These are phyloP conservation scores for Apiosordaria backusii DNA, from an alignment of 495 filamentous ascomycete genomes.

Conservation along the genomic window DNA sequence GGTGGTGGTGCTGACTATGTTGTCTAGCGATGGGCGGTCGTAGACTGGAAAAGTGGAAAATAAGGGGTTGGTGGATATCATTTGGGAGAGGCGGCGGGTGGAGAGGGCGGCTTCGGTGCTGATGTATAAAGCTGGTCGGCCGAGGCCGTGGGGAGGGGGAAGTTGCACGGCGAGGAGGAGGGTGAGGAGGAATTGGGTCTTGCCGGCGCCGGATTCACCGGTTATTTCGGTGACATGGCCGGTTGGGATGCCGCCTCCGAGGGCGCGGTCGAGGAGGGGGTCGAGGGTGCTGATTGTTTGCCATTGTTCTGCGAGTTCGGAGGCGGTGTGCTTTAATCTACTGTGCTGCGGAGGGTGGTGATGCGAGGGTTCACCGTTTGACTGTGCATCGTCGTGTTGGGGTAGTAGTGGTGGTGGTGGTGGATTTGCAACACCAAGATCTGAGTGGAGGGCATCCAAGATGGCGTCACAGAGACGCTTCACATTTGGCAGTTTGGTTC, in stretches of 20 bases:
- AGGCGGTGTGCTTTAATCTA: constrained; percentile 34
- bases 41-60: constrained; percentile 47
- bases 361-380: neutral
- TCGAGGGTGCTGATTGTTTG: constrained; percentile 77
- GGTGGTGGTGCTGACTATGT: constrained; percentile 75
- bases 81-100: constrained; percentile 74
- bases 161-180: constrained; percentile 82
- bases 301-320: constrained; percentile 46
- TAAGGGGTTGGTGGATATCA: constrained; percentile 63
- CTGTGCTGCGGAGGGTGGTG: constrained; percentile 2
- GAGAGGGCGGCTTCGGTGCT: constrained; percentile 87
- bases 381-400: neutral
- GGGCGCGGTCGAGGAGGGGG: constrained; percentile 62
- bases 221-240: constrained; percentile 86
- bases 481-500: constrained; percentile 80
- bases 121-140: constrained; percentile 75
- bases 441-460: constrained; percentile 59
- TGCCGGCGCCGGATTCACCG: constrained; percentile 92
- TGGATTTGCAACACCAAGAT: constrained; percentile 48
- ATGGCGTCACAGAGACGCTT: constrained; percentile 64
- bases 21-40: constrained; percentile 60
- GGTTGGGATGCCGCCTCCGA: constrained; percentile 81
- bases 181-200: constrained; percentile 88
- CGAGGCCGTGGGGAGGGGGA: constrained; percentile 64
- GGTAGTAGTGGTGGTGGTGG: neutral